Conservation (phyloP, 2,329 filamentous ascomycete species). For the Huntiella bhutanensis region DNA sequence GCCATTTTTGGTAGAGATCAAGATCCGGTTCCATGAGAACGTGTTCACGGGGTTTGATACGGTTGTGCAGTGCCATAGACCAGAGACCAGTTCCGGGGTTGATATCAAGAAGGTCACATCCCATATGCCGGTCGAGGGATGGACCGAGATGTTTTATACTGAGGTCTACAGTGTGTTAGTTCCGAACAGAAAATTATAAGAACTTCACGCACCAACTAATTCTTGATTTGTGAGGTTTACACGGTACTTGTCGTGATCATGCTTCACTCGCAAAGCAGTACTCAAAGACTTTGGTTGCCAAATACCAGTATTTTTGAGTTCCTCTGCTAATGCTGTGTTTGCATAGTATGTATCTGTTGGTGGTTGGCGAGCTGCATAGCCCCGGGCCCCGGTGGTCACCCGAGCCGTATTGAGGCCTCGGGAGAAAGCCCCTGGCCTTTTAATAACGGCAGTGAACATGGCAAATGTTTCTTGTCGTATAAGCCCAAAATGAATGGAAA, state of each 20-base stretch:
- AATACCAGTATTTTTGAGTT: background rate
- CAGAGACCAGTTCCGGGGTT: constrained; percentile 66
- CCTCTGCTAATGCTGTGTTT: background rate
- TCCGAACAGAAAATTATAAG: no score
- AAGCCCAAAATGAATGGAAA: background rate
- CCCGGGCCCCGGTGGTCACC: background rate
- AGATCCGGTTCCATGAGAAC: constrained; percentile 59
- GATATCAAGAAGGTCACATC: constrained; percentile 74
- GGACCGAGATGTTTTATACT: constrained; percentile 49
- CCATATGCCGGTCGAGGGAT: constrained; percentile 48
- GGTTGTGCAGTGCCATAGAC: constrained; percentile 57
- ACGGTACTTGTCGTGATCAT: background rate
- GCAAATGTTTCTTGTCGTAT: background rate
- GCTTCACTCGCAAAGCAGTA: background rate
- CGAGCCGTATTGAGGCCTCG: background rate
- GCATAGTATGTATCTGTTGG: background rate
- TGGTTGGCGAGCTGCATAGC: background rate
- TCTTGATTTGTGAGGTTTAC: background rate
- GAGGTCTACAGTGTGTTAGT: constrained; percentile 33
- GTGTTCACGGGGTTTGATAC: constrained; percentile 62
- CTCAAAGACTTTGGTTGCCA: background rate
- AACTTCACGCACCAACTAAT: background rate
- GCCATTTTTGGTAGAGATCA: constrained; percentile 37
- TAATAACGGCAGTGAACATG: background rate
- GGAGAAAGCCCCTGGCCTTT: background rate